Conservation (phyloP, 805 yeast species). For the Schwanniomyces occidentalis region DNA sequence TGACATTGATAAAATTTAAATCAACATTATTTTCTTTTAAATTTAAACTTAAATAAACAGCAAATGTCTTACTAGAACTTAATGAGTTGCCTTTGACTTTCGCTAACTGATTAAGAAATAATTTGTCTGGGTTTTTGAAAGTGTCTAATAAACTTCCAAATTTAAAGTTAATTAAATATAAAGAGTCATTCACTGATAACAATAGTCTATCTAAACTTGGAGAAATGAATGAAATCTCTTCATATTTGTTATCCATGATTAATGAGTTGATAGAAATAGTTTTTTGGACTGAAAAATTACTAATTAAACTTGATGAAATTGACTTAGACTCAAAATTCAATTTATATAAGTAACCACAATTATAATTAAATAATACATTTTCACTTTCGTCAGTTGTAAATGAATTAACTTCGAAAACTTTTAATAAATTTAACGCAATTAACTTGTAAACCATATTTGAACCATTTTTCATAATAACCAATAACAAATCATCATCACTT, state of each 20-base stretch:
- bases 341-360: conserved; percentile 26
- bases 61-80: conserved; percentile 41
- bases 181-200: conserved; percentile 37
- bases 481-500: conserved; percentile 11
- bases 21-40: conserved; percentile 43
- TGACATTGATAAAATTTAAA: conserved; percentile 48
- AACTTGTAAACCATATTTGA: conserved; percentile 22
- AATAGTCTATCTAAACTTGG: conserved; percentile 50
- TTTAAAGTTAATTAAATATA: conserved; percentile 46
- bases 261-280: conserved; percentile 21
- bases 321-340: conserved; percentile 14
- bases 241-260: conserved; percentile 9
- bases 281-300: conserved; percentile 20
- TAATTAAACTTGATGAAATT: conserved; percentile 24
- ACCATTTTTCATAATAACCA: conserved; percentile 9
- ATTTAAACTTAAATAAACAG: conserved; percentile 41
- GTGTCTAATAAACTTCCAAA: conserved; percentile 41
- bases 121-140: conserved; percentile 23
- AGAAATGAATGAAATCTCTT: conserved; percentile 31
- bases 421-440: conserved; percentile 21
- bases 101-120: conserved; percentile 27
- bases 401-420: conserved; percentile 24
- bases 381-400: conserved; percentile 4
- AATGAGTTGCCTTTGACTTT: conserved; percentile 45
- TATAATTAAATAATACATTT: conserved; percentile 20